A percentile compares a stretch with the other conserved stretches of the same genome.
Conservation (phyloP, 441 rosid species). For the Bruguiera hainesii region DNA sequence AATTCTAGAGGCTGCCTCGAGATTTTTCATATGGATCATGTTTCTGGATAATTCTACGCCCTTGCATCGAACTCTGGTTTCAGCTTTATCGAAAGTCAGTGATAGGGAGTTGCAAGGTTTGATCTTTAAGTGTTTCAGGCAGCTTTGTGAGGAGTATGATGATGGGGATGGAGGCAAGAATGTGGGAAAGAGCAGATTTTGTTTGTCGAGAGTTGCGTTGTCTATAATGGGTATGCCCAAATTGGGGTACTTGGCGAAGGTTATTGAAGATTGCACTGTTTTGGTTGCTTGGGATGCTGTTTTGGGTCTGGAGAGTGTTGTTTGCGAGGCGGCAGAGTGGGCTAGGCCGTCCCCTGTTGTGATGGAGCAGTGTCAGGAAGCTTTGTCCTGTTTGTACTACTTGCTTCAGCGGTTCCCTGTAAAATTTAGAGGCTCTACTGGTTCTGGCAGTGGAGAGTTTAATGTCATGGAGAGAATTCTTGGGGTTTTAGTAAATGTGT, state of each 20-base stretch:
- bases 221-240: slow-evolving; percentile 92
- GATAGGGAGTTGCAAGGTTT: slow-evolving; percentile 43
- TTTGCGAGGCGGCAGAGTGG: slow-evolving; percentile 52
- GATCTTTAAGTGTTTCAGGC: slow-evolving; percentile 52
- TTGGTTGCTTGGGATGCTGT: slow-evolving; percentile 70
- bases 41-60: slow-evolving; percentile 84
- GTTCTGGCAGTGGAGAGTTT: slow-evolving; percentile 32
- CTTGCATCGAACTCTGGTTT: slow-evolving; percentile 73
- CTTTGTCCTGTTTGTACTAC: slow-evolving; percentile 88
- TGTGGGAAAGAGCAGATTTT: slow-evolving; percentile 45
- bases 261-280: slow-evolving; percentile 67
- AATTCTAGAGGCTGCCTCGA: slow-evolving; percentile 35
- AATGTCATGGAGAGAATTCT: slow-evolving; percentile 54
- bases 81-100: slow-evolving; percentile 57
- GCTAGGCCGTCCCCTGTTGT: slow-evolving; percentile 88
- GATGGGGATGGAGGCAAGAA: slow-evolving; percentile 16
- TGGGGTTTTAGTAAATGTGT: slow-evolving; percentile 51
- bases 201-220: slow-evolving; percentile 78
- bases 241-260: slow-evolving; percentile 71
- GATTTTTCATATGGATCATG: slow-evolving; percentile 61
- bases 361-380: slow-evolving; percentile 97
- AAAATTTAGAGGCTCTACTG: slow-evolving; percentile 38
- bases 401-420: slow-evolving; percentile 80
- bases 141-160: slow-evolving; percentile 61
- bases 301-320: slow-evolving; percentile 61